Percentiles rank a stretch among this genome's conserved stretches.
Conservation (phyloP, 805 yeast genomes). For the Saccharomycopsis sp. region DNA sequence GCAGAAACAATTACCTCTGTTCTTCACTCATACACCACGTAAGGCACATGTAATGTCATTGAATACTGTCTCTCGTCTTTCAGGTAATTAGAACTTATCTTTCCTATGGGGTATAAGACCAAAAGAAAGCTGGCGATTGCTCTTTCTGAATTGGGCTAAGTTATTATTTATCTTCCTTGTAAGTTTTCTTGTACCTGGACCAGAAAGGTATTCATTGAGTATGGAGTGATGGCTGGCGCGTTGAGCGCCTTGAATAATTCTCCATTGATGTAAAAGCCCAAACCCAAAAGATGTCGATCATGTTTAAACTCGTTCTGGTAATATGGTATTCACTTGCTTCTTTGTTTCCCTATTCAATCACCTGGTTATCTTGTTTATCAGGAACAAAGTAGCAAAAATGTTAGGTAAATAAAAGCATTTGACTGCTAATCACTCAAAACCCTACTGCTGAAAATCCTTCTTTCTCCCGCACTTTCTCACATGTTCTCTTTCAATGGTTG, state of each 20-base stretch:
- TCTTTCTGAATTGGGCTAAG: not conserved
- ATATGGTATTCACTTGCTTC: not conserved
- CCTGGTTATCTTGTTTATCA: not conserved
- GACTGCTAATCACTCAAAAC: not conserved
- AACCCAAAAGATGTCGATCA: not conserved
- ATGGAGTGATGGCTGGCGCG: constrained; percentile 2
- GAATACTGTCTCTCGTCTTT: not conserved
- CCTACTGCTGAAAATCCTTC: not conserved
- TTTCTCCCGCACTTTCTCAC: not conserved
- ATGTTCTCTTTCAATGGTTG: not conserved
- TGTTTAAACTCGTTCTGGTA: not conserved
- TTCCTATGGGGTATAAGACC: not conserved
- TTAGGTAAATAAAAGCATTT: not conserved
- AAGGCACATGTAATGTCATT: not conserved
- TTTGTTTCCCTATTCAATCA: not conserved
- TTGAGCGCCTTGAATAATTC: not conserved
- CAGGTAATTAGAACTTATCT: not conserved
- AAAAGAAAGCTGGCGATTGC: not conserved
- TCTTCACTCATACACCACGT: not conserved
- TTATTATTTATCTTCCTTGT: too few species aligned
- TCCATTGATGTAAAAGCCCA: not conserved
- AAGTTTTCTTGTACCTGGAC: not conserved
- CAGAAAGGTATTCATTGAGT: not conserved
- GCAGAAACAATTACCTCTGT: not conserved
- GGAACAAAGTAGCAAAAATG: not conserved